Evolutionary conservation across 2,329 filamentous ascomycete genomes (phyloP).

Genomic region (Lasiodiplodia theobromae): DNA sequence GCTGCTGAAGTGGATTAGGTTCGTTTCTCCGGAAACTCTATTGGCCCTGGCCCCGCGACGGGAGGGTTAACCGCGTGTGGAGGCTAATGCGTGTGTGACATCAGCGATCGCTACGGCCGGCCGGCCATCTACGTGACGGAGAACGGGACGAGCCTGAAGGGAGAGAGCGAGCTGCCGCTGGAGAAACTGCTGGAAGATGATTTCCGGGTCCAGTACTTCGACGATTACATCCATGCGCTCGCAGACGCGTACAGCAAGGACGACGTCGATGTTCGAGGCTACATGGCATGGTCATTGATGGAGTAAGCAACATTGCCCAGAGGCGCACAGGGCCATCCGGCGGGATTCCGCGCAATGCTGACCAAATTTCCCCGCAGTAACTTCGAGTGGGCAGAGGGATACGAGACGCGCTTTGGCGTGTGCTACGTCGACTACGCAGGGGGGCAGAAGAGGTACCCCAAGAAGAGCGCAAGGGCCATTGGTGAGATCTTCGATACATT

Average conservation of each 20-base stretch:
- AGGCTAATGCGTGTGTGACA: slow-evolving; percentile 46
- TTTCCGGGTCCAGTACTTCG: slow-evolving; percentile 81
- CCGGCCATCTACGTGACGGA: slow-evolving; percentile 88
- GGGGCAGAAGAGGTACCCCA: slow-evolving; percentile 79
- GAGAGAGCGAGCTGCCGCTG: slow-evolving; percentile 76
- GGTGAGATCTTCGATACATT: slow-evolving; percentile 74
- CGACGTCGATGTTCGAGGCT: slow-evolving; percentile 79
- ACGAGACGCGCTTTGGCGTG: slow-evolving; percentile 84
- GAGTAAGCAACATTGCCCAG: slow-evolving; percentile 61
- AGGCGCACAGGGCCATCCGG: slow-evolving; percentile 24
- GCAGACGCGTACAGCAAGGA: slow-evolving; percentile 74
- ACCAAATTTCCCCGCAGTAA: slow-evolving; percentile 58
- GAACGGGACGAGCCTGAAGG: slow-evolving; percentile 84
- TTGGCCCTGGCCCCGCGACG: slow-evolving; percentile 47
- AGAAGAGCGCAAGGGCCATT: slow-evolving; percentile 81
- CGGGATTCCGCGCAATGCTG: slow-evolving; percentile 27
- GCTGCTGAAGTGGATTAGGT: slow-evolving; percentile 56
- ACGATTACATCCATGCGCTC: slow-evolving; percentile 78
- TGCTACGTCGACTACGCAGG: slow-evolving; percentile 83
- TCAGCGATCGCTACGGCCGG: slow-evolving; percentile 70
- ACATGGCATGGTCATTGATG: slow-evolving; percentile 87
- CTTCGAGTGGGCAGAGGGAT: slow-evolving; percentile 92
- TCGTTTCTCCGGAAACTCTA: slow-evolving; percentile 17
- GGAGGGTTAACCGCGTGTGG: slow-evolving; percentile 56
- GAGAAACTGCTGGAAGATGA: slow-evolving; percentile 80